Evolutionary conservation across 2,329 filamentous ascomycete genomes (phyloP).

Genomic region (Chalara sp.): DNA sequence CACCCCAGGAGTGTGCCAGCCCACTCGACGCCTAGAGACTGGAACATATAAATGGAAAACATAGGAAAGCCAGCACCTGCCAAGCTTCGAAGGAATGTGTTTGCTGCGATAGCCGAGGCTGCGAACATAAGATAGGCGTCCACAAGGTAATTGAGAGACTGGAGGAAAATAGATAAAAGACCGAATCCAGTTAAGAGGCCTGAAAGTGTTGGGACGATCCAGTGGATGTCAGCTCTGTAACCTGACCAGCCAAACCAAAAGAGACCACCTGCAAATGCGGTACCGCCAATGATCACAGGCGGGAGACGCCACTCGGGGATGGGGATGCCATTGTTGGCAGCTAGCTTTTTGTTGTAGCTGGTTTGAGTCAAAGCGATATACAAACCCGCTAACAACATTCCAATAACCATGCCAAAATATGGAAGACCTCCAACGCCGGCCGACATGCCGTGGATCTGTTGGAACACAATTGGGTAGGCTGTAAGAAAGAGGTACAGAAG

Average conservation of each 20-base stretch:
- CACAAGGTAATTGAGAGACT: constrained; percentile 74
- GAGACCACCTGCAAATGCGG: constrained; percentile 56
- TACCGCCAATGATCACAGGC: constrained; percentile 51
- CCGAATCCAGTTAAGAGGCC: constrained; percentile 65
- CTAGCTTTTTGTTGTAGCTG: constrained; percentile 61
- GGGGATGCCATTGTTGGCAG: constrained; percentile 58
- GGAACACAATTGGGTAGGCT: constrained; percentile 77
- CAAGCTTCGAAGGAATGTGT: constrained; percentile 72
- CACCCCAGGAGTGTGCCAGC: constrained; percentile 55
- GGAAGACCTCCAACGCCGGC: constrained; percentile 67
- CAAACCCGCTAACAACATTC: constrained; percentile 61
- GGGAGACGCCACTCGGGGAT: constrained; percentile 63
- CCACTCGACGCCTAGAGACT: constrained; percentile 55
- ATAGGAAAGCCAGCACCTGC: constrained; percentile 75
- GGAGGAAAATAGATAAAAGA: constrained; percentile 77
- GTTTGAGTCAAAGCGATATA: constrained; percentile 58
- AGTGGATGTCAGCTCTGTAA: constrained; percentile 44
- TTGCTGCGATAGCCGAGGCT: constrained; percentile 75
- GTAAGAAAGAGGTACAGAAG: constrained; percentile 82
- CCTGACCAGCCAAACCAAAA: constrained; percentile 75
- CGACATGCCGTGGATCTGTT: constrained; percentile 62
- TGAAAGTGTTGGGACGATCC: constrained; percentile 56
- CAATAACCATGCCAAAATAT: constrained; percentile 78
- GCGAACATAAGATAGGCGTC: constrained; percentile 58
- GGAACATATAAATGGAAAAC: constrained; percentile 67